Evolutionary conservation across 2,329 filamentous ascomycete genomes (phyloP), one percentile per base, ranked within the genome.

Genomic region (Tolypocladium album): DNA sequence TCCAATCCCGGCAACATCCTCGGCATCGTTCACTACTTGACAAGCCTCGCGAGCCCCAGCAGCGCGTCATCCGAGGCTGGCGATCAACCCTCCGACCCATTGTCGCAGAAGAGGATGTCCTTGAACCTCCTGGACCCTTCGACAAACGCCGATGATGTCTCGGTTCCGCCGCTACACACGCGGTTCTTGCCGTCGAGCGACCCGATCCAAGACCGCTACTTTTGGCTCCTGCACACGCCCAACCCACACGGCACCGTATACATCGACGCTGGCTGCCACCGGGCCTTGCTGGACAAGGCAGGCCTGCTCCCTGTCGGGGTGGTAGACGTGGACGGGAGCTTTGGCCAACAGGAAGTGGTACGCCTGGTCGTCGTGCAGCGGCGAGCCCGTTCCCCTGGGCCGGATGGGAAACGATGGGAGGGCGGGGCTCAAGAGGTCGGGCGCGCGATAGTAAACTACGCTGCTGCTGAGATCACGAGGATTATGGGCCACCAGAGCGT

Each of bases 141-240:
- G 15, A 65, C 63, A 36, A 63, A 59, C 17, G 13, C 56, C 15
- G 61, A 65, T 12, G 67, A 73, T 56, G 60, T 67, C 58, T 40
- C 67, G 36, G 69, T 73, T 55, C 75, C 75, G 58, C 81, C 84
- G 1, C 78, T 96, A 5, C 94, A 99, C 74, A 99, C 94, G 3
- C 88, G 94, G 60, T 99, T 99, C 79, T 80, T 96, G 15, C 91
- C 92, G 0, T 91, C 91, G 12, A 79, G 83, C 0, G 86, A 89
- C 34, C 92, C 93, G 1, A 94, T 97, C 61, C 87, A 91, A 60
- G 94, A 97, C 72, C 88, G 93, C 63, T 92, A 94, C 71, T 97
- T 99, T 80, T 99, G 94, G 94, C 87, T 99, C 56, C 82, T 97
- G 0, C 91, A 99, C 74, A 94, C 93, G 12, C 85, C 97, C 13